Percentiles rank a stretch among this genome's conserved stretches.
Evolutionary conservation across 768 basidiomycete genomes (phyloP).

Genomic region (Lactarius psammicola): DNA sequence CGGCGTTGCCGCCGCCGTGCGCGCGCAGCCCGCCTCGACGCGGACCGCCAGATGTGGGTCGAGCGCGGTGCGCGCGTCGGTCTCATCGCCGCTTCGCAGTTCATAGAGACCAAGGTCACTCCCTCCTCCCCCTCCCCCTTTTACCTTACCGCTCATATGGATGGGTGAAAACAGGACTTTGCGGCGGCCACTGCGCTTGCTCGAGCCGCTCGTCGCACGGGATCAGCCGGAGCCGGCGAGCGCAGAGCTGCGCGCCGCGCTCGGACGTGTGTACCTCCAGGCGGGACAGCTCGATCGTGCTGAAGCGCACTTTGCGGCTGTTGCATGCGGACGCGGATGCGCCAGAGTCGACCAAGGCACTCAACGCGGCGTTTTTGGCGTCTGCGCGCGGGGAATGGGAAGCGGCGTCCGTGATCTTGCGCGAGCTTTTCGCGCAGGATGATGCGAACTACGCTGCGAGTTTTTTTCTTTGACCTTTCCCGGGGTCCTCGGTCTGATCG

Average conservation of each 20-base stretch:
- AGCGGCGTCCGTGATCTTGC: constrained; percentile 47
- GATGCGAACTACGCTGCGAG: constrained; percentile 22
- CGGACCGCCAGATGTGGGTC: constrained; percentile 62
- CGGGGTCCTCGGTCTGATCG: not conserved
- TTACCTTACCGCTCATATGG: not conserved
- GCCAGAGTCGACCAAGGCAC: constrained; percentile 42
- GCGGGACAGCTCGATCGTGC: constrained; percentile 64
- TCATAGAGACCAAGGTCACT: constrained; percentile 78
- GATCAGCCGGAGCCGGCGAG: constrained; percentile 41
- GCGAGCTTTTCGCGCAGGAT: constrained; percentile 48
- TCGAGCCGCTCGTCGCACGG: constrained; percentile 59
- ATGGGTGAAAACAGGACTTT: constrained; percentile 65
- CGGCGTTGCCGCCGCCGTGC: constrained; percentile 52
- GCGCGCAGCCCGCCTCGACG: constrained; percentile 38
- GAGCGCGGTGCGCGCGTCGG: constrained; percentile 75
- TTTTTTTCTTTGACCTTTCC: not conserved
- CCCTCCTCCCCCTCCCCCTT: not conserved
- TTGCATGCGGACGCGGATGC: constrained; percentile 46
- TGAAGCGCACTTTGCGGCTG: constrained; percentile 53
- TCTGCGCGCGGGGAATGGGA: constrained; percentile 72
- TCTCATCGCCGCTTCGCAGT: constrained; percentile 75
- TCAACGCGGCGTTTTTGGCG: constrained; percentile 67
- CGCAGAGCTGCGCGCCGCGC: constrained; percentile 56
- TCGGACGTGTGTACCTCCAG: constrained; percentile 75
- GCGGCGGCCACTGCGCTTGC: constrained; percentile 62